Base-by-base conservation (phyloP, 176 grass and related monocot genomes). In the Guadua angustifolia region DNA sequence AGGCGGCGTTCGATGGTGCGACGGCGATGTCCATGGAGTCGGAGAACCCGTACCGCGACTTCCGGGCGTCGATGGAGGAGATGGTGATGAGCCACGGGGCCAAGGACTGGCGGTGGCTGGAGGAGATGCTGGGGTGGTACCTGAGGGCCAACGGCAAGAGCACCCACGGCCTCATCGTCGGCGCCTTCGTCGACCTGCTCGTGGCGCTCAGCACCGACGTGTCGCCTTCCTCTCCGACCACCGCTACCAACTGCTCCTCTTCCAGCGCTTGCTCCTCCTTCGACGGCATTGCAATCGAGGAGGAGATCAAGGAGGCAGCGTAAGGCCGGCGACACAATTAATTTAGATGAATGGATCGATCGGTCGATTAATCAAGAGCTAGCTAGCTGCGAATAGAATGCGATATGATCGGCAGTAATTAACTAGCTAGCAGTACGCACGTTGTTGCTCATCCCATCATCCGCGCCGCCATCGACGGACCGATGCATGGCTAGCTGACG, bases 51-150 rank as follows among this genome's bases (percentile, higher is more conserved):
- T 92, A 92, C 81, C n/a, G 40, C 1, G 94, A 97, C 82, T 97
- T 97, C 75, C 85, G 84, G 79, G 77, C 57, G 22, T 97, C 94
- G 3, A 97, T 97, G 94, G 90, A 92, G 86, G 85, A 86, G 69
- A 91, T 94, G 94, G 90, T 97, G 50, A 78, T 49, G 77, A 91
- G 81, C 79, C 71, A 59, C 4, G 60, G 69, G 10, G 83, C 21
- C 7, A 82, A 75, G 86, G 83, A 91, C 85, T 92, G 89, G 92
- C 42, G 39, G 69, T 92, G 94, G 94, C 83, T 97, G 67, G 85
- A 97, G 86, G 90, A 92, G 78, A 94, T 97, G 94, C 79, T 97
- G 68, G 68, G 77, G 3, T 97, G 94, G 94, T 97, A 97, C 70
- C 65, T 97, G n/a, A 69, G 62, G 56, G 88, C 90, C 45, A 97